Base-by-base conservation (phyloP, 192 early-diverging fungal genomes). In the Backusella circina region DNA sequence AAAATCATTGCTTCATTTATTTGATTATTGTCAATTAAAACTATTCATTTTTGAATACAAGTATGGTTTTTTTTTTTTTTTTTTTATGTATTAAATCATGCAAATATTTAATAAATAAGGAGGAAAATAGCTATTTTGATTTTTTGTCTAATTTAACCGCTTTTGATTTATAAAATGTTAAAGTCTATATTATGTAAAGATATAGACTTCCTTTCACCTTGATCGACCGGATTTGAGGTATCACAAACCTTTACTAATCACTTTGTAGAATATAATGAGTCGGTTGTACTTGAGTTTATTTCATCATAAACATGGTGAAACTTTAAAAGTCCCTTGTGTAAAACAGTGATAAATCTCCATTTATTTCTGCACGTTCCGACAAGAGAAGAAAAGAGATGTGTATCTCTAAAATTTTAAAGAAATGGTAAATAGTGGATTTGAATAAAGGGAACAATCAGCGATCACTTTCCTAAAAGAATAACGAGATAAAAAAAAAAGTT, bases 1-100 rank as follows among this genome's bases (percentile, higher is more conserved):
- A 61, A n/a, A n/a, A 61, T 61, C 54, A 61, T 61, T 61, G 54
- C 10, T 61, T 61, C 54, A 61, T 61, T 61, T 61, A 61, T 61
- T 28, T 61, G 23, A 12, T 61, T 61, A 28, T 57, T 57, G 9
- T 57, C 51, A 57, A 57, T 26, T 57, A 26, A 21, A 57, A 57
- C 23, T 21, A 57, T 57, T 26, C 51, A 57, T 57, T 10, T 57
- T 18, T 23, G 44, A n/a, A 18, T 47, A 47, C 15, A 47, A 18
- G 44, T 47, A 8, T 47, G n/a, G 4, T 3, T 7, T 47, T 47
- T 47, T 44, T 47, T 47, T 47, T 6, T 41, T 41, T 41, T 41
- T 41, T 3, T 41, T 41, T 41, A 41, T 41, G 12, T n/a, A 47
- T 47, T 47, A 47, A 47, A 47, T 6, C 44, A 54, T 54, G 23